Evolutionary conservation across 2,329 filamentous ascomycete genomes (phyloP), one percentile per base, ranked within the genome.

Genomic region (Teratosphaeria gauchensis): DNA sequence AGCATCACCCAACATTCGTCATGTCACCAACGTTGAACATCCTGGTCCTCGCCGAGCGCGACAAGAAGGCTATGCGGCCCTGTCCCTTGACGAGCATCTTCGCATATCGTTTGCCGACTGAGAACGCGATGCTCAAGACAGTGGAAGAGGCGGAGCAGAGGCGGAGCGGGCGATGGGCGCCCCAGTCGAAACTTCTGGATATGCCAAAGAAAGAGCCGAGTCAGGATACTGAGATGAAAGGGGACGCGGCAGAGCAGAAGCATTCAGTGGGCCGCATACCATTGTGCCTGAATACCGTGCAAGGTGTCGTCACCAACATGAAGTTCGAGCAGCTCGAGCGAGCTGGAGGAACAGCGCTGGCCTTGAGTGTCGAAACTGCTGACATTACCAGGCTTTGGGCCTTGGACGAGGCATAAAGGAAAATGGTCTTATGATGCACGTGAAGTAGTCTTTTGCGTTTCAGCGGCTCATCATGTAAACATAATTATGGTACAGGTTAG

Each of bases 1-100:
- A 70, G 56, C 69, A 72, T 38, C 67, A 71, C 53, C 66, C 70
- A 8, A 61, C 53, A 5, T 72, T 67, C 58, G 62, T 64, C 16
- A 56, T 70, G 9, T 64, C 62, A 4, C 53, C 61, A 16, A 58
- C 63, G 38, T 58, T 59, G 33, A 58, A 46, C 30, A 56, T 67
- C 24, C 61, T 72, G 16, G 64, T 68, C 4, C 63, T 72, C 12
- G 68, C 67, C 14, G 70, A 72, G 59, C 57, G 62, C n/a, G 66
- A 68, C 58, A 69, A 68, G 63, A 69, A 68, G 62, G 59, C 61
- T 33, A 65, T 65, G 42, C 63, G 64, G 5, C 69, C 65, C 35
- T 58, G 57, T 7, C 64, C 65, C 1, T 54, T 67, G 51, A 65
- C 65, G 14, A 65, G 67, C 56, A 35, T 71, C 5, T 72, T 71